Evolutionary conservation across 2,329 filamentous ascomycete species (phyloP), one percentile per base, ranked within the genome.

Genomic region (Penicillium sp.): DNA sequence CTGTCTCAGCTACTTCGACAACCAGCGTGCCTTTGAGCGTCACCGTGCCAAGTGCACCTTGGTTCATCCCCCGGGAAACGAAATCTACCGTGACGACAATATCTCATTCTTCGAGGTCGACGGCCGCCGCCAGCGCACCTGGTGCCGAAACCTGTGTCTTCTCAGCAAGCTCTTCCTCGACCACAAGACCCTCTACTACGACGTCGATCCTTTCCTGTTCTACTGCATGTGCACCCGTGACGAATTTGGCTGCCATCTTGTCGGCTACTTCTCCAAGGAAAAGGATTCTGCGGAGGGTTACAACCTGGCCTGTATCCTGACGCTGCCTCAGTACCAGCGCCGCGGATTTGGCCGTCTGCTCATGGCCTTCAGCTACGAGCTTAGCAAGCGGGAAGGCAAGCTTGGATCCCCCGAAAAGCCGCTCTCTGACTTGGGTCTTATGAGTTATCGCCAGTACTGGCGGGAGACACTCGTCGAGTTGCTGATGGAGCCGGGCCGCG

Each of bases 201-300:
- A 97, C 63, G 92, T 97, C 1, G 92, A 97, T 59, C 93, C 92
- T 0, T 97, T 97, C 68, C 72, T 97, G 6, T 97, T 97, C 74
- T 97, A 97, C 68, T 91, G 96, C 61, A 88, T 97, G 74, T 95
- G 90, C 57, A 93, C 95, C 62, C 92, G 91, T 60, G 88, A 96
- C 64, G 87, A 93, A 48, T 81, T 86, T 15, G 92, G 92, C 15
- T 96, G 93, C 66, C 93, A 96, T 67, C 93, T 98, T 59, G 92
- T 97, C 24, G 93, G 93, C n/a, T 98, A 98, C 67, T 98, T 98
- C 64, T 95, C 88, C 48, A 98, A 98, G 68, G 93, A 98, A 70
- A 98, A 98, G 61, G 93, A 98, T 71, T 92, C 87, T 33, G 90
- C 90, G 0, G 95, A 98, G 63, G 89, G 88, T 27, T 98, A 97